Base-by-base conservation (phyloP, 2,329 filamentous ascomycete genomes). In the Gnomoniopsis smithogilvyi region DNA sequence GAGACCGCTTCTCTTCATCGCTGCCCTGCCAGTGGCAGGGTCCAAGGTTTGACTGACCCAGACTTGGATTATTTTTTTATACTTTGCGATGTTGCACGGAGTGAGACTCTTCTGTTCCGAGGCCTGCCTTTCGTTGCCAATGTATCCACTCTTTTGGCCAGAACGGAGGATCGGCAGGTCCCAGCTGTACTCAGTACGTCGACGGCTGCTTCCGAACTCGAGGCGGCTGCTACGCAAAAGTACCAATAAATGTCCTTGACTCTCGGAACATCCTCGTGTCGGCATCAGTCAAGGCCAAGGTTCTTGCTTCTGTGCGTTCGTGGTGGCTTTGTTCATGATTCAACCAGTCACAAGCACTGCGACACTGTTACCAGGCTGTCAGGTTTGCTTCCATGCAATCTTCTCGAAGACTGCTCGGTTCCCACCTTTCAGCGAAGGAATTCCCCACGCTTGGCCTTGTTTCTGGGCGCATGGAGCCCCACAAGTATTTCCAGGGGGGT, bases 141-240 rank as follows among this genome's bases (percentile, higher is more conserved):
- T 14, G 14, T 36, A 14, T 36, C 34, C 34, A 36, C 34, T 36
- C 34, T 36, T 14, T 45, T 50, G 56, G 53, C 56, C 50, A 58
- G 56, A 58, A 51, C 56, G 50, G 49, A 48, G 43, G 56, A 58
- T 58, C 56, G 56, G 36, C 56, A 50, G 56, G 56, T 19, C 47
- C 56, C 34, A 36, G 34, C 14, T 36, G 34, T 36, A 10, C 34
- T 14, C 34, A 14, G 34, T n/a, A n/a, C n/a, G n/a, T n/a, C 34
- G 34, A 14, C 14, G 8, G 14, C 14, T 36, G 34, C 34, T 14
- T 36, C 34, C 34, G 8, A 14, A 36, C 34, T 14, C 14, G 34
- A 14, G 34, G 14, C 14, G 34, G 8, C 34, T 36, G 34, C 34
- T 14, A 36, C 14, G 34, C 8, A 36, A 36, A 14, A n/a, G n/a